Evolutionary conservation across 192 early-diverging fungal genomes (phyloP).

Genomic region (Linnemannia elongata): DNA sequence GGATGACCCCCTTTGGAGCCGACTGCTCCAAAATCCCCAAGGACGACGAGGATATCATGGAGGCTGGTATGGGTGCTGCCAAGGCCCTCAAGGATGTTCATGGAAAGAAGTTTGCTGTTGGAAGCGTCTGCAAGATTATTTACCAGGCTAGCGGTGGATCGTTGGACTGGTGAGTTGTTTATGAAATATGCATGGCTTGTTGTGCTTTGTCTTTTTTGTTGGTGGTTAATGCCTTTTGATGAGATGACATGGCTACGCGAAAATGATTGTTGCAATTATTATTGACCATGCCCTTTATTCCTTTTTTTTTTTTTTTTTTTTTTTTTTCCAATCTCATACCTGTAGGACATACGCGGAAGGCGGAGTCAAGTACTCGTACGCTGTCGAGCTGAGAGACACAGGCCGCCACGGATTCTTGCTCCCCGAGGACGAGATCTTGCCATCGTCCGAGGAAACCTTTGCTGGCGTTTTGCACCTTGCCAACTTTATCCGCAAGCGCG

Average conservation of each 20-base stretch:
- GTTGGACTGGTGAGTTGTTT: slow-evolving; percentile 61
- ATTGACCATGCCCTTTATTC: too few species aligned
- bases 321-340: neutral
- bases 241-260: neutral
- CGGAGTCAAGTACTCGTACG: slow-evolving; percentile 71
- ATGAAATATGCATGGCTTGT: neutral
- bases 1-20: slow-evolving; percentile 74
- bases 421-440: slow-evolving; percentile 68
- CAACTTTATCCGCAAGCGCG: slow-evolving; percentile 59
- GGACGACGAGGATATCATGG: slow-evolving; percentile 60
- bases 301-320: neutral
- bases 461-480: slow-evolving; percentile 50
- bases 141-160: slow-evolving; percentile 70
- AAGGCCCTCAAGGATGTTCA: slow-evolving; percentile 70
- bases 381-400: slow-evolving; percentile 71
- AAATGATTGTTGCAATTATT: neutral
- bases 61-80: slow-evolving; percentile 60
- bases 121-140: slow-evolving; percentile 72
- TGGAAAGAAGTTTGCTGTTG: slow-evolving; percentile 67
- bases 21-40: slow-evolving; percentile 66
- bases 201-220: neutral
- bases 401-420: slow-evolving; percentile 68
- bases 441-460: slow-evolving; percentile 60
- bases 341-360: slow-evolving; percentile 64
- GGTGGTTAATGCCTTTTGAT: neutral